Percentiles rank a stretch among this genome's conserved stretches.
phyloP scores from a whole-genome alignment of 73 alveolate species.

The Paraurostyla sp. region DNA sequence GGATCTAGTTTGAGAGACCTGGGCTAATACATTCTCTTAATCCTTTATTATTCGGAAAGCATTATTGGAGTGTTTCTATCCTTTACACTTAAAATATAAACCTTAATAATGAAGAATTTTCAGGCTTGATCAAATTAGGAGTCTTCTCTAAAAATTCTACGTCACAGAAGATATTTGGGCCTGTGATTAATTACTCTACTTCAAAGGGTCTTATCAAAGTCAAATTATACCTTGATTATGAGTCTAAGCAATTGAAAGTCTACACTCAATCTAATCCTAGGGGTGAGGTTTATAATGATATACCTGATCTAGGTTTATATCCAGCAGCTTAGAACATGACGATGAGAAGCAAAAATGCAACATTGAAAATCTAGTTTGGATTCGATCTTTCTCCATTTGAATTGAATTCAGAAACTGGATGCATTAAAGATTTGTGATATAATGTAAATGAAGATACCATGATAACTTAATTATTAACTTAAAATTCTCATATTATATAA shows the following conservation, averaged over 20 bases:
- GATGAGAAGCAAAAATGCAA: conserved; percentile 27
- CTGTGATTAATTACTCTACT: conserved; percentile 39
- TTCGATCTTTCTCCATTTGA: conserved; percentile 31
- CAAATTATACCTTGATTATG: conserved; percentile 8
- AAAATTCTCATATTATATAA: neutral
- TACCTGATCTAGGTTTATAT: conserved; percentile 27
- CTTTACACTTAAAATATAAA: conserved; percentile 18
- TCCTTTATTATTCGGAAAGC: conserved; percentile 55
- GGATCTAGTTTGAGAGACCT: conserved; percentile 66
- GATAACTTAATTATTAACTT: neutral
- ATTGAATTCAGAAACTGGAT: conserved; percentile 13
- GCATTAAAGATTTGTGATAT: conserved; percentile 31
- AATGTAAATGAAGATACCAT: neutral
- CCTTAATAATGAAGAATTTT: conserved; percentile 25
- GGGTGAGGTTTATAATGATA: conserved; percentile 27
- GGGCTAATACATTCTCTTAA: conserved; percentile 52
- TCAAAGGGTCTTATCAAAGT: conserved; percentile 21
- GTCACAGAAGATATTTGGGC: conserved; percentile 21
- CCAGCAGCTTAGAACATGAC: conserved; percentile 49
- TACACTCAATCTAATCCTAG: conserved; percentile 26
- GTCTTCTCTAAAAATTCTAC: conserved; percentile 3
- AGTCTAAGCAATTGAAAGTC: conserved; percentile 4
- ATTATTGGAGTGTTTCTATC: conserved; percentile 46
- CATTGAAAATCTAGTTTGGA: neutral
- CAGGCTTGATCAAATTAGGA: conserved; percentile 29